A percentile compares a stretch with the other conserved stretches of the same genome.
phyloP scores from a whole-genome alignment of 176 grass and related monocot genomes.

The Aechmea fasciata region DNA sequence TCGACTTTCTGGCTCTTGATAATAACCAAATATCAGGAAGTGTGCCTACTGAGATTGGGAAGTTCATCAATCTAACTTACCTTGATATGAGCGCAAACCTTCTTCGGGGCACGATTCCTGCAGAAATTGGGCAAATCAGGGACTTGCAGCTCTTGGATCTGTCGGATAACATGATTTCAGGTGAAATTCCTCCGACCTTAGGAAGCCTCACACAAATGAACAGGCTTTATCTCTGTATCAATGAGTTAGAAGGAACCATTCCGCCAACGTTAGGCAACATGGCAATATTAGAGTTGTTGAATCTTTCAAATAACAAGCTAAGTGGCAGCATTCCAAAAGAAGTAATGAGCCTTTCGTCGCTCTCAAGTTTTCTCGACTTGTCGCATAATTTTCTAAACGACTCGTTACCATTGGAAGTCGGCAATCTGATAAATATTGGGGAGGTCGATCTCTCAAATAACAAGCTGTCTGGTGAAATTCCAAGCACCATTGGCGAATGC shows the following conservation, averaged over 20 bases:
- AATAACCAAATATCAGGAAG: slow-evolving; percentile 21
- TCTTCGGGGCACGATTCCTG: slow-evolving; percentile 18
- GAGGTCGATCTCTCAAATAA: slow-evolving; percentile 28
- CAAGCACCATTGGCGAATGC: slow-evolving; percentile 22
- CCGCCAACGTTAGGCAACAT: slow-evolving; percentile 19
- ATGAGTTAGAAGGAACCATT: slow-evolving; percentile 17
- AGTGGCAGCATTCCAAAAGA: slow-evolving; percentile 34
- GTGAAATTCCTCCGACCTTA: slow-evolving; percentile 15
- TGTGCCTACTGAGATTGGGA: slow-evolving; percentile 11
- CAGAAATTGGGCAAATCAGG: slow-evolving; percentile 14
- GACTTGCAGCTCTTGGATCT: slow-evolving; percentile 10
- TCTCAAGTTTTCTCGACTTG: slow-evolving; percentile 22
- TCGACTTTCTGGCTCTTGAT: background rate
- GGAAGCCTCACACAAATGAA: slow-evolving; percentile 19
- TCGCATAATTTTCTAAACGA: slow-evolving; percentile 37
- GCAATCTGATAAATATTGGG: slow-evolving; percentile 20
- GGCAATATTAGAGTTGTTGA: slow-evolving; percentile 5
- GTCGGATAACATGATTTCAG: slow-evolving; percentile 17
- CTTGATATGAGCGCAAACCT: slow-evolving; percentile 2
- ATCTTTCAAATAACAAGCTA: slow-evolving; percentile 27
- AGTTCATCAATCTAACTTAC: background rate
- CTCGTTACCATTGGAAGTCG: slow-evolving; percentile 13
- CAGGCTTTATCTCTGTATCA: background rate
- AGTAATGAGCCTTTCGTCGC: slow-evolving; percentile 19
- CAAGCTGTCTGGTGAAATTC: slow-evolving; percentile 34